Conservation (phyloP, 441 rosid genomes). For the Syzygium malaccense region DNA sequence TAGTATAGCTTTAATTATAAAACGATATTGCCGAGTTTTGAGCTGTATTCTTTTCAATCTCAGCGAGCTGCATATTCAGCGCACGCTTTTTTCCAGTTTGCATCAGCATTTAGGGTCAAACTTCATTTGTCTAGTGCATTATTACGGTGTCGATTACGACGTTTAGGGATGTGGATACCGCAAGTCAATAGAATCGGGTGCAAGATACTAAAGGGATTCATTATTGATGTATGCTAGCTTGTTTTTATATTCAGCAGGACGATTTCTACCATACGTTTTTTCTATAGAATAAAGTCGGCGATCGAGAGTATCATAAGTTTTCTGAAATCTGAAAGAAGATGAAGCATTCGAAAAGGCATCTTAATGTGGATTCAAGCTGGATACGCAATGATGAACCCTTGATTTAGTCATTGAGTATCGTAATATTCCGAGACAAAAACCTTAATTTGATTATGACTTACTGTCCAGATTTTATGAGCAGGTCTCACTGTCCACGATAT, state of each 20-base stretch:
- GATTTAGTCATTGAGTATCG: background rate
- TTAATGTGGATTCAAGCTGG: background rate
- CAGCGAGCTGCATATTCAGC: background rate
- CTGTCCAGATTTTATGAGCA: background rate
- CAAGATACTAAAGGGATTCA: slow-evolving; percentile 20
- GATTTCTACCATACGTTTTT: slow-evolving; percentile 5
- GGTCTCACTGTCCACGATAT: background rate
- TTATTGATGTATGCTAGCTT: background rate
- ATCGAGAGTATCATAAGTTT: background rate
- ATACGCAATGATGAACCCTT: background rate
- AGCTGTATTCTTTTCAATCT: background rate
- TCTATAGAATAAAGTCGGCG: background rate
- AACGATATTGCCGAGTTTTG: background rate
- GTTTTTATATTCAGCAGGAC: background rate
- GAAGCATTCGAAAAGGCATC: background rate
- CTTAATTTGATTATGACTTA: background rate
- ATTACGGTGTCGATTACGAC: background rate
- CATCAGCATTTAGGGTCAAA: background rate
- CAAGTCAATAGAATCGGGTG: slow-evolving; percentile 17
- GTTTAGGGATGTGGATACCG: slow-evolving; percentile 2
- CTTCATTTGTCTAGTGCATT: background rate
- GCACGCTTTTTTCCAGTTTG: background rate
- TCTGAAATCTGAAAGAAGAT: background rate
- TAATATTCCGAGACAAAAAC: background rate
- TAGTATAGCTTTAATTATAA: background rate